phyloP scores from a whole-genome alignment of 331 rosid genomes.

The Prunus yedoensis region DNA sequence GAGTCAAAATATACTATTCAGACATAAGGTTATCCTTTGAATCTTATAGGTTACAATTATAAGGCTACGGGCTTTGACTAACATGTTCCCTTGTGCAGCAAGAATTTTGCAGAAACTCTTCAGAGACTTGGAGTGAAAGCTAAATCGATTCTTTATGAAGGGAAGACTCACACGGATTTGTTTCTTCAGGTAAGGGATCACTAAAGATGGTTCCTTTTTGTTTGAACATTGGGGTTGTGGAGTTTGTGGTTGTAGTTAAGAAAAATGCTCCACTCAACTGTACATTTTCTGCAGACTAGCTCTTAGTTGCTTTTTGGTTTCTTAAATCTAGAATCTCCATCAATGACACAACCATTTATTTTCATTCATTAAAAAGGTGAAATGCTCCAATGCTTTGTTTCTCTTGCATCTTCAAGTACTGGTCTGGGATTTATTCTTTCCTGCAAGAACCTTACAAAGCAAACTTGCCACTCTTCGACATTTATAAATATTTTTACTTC shows the following conservation, averaged over 20 bases:
- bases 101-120: constrained; percentile 77
- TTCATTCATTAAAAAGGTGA: background rate
- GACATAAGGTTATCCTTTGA: background rate
- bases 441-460: too few relatives aligned
- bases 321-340: background rate
- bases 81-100: constrained; percentile 50
- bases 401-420: background rate
- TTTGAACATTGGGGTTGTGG: constrained; percentile 5
- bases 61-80: constrained; percentile 4
- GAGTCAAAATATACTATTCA: background rate
- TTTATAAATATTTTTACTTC: too few relatives aligned
- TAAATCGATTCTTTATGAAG: constrained; percentile 68
- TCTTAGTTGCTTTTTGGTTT: background rate
- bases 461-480: too few relatives aligned
- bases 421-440: too few relatives aligned
- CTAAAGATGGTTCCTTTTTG: constrained; percentile 9
- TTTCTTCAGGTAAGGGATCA: constrained; percentile 76
- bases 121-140: constrained; percentile 68
- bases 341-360: background rate
- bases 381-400: background rate
- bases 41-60: background rate
- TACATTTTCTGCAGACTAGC: background rate
- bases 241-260: background rate
- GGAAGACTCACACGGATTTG: constrained; percentile 90
- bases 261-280: background rate